Conservation (phyloP, 2,329 filamentous ascomycete genomes). For the Byssoonygena ceratinophila region DNA sequence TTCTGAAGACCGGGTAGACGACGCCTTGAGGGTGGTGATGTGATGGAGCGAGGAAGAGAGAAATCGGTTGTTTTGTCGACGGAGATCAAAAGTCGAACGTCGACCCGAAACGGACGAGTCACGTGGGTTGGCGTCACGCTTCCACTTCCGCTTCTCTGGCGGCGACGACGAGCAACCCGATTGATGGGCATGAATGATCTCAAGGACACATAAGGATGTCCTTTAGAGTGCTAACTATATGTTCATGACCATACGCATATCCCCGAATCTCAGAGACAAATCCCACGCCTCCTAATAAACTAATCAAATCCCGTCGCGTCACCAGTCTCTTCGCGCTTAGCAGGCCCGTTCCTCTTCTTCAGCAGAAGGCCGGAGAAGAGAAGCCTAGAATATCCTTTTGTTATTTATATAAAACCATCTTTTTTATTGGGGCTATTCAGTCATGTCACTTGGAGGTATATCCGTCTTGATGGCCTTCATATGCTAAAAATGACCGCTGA, state of each 20-base stretch:
- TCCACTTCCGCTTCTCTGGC: background rate
- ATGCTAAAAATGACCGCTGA: background rate
- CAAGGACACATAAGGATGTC: no score
- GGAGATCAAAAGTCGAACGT: no score
- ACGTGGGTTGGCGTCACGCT: constrained; percentile 4
- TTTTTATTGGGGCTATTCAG: background rate
- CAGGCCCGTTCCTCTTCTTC: no score
- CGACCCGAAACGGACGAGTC: background rate
- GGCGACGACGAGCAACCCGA: background rate
- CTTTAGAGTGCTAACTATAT: no score
- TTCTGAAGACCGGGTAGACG: background rate
- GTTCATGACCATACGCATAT: no score
- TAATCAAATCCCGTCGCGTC: no score
- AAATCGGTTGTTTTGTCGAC: background rate
- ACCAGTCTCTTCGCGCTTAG: no score
- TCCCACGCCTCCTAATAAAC: no score
- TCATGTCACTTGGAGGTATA: constrained; percentile 9
- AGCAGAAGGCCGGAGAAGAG: background rate
- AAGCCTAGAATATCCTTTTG: background rate
- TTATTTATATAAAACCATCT: background rate
- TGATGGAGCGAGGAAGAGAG: background rate
- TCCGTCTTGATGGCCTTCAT: background rate
- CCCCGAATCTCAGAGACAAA: no score
- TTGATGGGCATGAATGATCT: no score
- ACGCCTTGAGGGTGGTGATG: background rate